These are phyloP conservation scores for Boletus speciosus DNA, from an alignment of 768 basidiomycete genomes.

Conservation along the genomic window DNA sequence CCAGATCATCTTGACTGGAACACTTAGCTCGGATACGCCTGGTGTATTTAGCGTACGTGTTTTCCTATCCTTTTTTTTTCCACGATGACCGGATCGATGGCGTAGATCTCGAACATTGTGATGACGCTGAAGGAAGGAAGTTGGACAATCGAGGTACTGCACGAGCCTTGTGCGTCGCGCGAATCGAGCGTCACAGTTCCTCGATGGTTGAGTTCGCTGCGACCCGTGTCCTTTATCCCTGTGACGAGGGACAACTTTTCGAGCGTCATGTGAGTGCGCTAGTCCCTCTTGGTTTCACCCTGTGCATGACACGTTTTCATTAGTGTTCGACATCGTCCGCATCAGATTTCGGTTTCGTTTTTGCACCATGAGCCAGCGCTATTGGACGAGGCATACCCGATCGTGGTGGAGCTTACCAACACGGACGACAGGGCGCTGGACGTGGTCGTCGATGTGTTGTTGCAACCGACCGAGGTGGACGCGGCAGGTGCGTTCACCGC, in stretches of 20 bases:
- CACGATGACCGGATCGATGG: neutral
- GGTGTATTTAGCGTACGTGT: conserved; percentile 50
- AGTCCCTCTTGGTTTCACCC: neutral
- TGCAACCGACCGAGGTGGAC: conserved; percentile 79
- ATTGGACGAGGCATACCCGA: conserved; percentile 77
- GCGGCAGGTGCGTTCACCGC: conserved; percentile 50
- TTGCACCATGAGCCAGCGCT: conserved; percentile 67
- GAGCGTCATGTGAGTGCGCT: conserved; percentile 44
- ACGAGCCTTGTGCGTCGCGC: conserved; percentile 41
- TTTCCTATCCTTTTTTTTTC: neutral
- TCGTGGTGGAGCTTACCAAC: conserved; percentile 68
- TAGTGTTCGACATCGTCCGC: conserved; percentile 64
- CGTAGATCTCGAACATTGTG: conserved; percentile 43
- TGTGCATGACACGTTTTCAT: conserved; percentile 1
- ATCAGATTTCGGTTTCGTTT: conserved; percentile 52
- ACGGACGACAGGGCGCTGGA: conserved; percentile 67
- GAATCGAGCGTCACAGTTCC: conserved; percentile 30
- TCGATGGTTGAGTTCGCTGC: conserved; percentile 57
- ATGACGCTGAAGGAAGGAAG: conserved; percentile 53
- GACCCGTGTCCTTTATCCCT: conserved; percentile 52
- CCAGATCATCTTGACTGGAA: conserved; percentile 59
- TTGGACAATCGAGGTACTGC: conserved; percentile 67
- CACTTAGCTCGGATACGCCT: conserved; percentile 48
- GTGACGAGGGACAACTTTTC: conserved; percentile 46
- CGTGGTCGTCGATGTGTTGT: conserved; percentile 64